A percentile compares a stretch with the other conserved stretches of the same genome.
Evolutionary conservation across 2,329 filamentous ascomycete species (phyloP).

Genomic region (Claviceps citrina): DNA sequence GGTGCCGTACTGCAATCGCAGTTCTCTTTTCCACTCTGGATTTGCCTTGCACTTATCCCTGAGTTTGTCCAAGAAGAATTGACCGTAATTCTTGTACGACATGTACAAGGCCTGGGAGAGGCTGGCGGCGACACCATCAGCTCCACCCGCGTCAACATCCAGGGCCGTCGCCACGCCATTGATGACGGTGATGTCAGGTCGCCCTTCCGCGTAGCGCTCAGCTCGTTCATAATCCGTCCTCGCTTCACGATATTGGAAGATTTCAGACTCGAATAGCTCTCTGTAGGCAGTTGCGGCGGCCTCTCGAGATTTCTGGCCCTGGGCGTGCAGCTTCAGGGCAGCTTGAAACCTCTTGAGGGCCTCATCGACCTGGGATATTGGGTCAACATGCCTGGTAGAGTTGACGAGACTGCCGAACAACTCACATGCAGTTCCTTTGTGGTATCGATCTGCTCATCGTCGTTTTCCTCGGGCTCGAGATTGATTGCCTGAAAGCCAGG

Average conservation of each 20-base stretch:
- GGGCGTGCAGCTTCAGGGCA: slow-evolving; percentile 79
- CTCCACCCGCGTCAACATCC: slow-evolving; percentile 43
- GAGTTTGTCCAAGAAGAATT: slow-evolving; percentile 63
- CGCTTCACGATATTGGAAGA: slow-evolving; percentile 83
- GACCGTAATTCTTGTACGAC: slow-evolving; percentile 87
- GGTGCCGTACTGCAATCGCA: slow-evolving; percentile 14
- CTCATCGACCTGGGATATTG: slow-evolving; percentile 59
- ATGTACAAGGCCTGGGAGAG: slow-evolving; percentile 82
- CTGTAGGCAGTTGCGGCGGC: slow-evolving; percentile 72
- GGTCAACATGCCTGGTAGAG: not conserved
- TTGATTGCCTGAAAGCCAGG: slow-evolving; percentile 76
- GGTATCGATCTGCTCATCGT: slow-evolving; percentile 84
- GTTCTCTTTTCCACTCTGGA: slow-evolving; percentile 32
- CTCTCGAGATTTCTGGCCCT: slow-evolving; percentile 60
- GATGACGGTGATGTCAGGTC: slow-evolving; percentile 22
- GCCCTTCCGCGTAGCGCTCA: slow-evolving; percentile 37
- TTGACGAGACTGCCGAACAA: not conserved
- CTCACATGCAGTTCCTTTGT: slow-evolving; percentile 76
- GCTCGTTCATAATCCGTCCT: slow-evolving; percentile 68
- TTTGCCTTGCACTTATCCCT: slow-evolving; percentile 24
- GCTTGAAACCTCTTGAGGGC: slow-evolving; percentile 87
- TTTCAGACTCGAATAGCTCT: slow-evolving; percentile 75
- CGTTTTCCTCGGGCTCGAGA: slow-evolving; percentile 78
- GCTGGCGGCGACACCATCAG: slow-evolving; percentile 63
- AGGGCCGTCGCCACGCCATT: slow-evolving; percentile 36